Evolutionary conservation across 1,284 basidiomycete genomes (phyloP), one percentile per base, ranked within the genome.

Genomic region (Heterobasidion irregulare): DNA sequence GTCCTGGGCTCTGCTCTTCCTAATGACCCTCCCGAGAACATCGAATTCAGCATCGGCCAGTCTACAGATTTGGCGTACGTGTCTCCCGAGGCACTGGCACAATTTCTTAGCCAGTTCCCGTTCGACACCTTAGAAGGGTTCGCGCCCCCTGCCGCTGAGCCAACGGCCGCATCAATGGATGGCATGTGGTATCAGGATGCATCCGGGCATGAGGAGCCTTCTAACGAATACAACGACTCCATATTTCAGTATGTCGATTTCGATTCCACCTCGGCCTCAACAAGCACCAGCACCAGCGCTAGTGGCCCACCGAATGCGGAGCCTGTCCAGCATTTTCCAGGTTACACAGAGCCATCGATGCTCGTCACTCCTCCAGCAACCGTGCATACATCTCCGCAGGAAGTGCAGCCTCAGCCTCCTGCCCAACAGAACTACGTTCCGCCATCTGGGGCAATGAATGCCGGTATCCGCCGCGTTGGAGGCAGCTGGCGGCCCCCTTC

Each of bases 401-500:
- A 10, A 12, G 38, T 41, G 38, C 38, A 10, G 12, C 12, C 38
- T 12, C 38, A 41, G n/a, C 12, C 48, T 33, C 6, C 26, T 15
- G 32, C 34, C 3, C 48, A 13, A 8, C n/a, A 52, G 18, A 52
- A 69, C 2, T 84, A 83, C 58, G 64, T 72, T 0, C 82, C 83
- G 5, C 81, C 83, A 6, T 56, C 78, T 10, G 82, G 80, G 49
- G 82, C 82, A 15, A 63, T 67, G 3, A 64, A 75, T 54, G 70
- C 75, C 1, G 70, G 73, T 6, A 72, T 66, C 26, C 76, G 82
- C 43, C 78, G 82, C 2, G 82, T 80, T 34, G 82, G 65, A 12
- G 80, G 68, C 0, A 78, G 65, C 57, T 84, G 83, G 83, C 70
- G 72, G 53, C 65, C 70, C 2, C 58, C 62, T 32, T 18, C 47